Percentiles rank a stretch among this genome's conserved stretches.
Evolutionary conservation across 768 basidiomycete species (phyloP).

Genomic region (Chiua virens): DNA sequence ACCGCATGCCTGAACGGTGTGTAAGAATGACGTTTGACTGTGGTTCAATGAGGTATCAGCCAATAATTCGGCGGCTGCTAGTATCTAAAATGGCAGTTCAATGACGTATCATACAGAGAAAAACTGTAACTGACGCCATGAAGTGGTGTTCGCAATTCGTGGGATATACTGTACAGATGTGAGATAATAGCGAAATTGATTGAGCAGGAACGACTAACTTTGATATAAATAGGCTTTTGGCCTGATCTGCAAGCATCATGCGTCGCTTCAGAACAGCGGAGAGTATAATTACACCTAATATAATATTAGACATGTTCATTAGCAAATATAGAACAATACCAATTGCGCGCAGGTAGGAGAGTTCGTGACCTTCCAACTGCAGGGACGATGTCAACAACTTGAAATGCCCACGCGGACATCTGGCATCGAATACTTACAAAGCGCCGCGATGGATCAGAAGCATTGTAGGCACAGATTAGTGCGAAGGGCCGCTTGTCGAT

Average conservation of each 20-base stretch:
- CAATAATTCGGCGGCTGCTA: slow-evolving; percentile 90
- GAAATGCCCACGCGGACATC: not conserved
- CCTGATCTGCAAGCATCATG: slow-evolving; percentile 94
- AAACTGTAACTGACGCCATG: slow-evolving; percentile 63
- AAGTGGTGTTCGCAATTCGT: slow-evolving; percentile 87
- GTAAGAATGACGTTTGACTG: slow-evolving; percentile 81
- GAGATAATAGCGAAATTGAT: slow-evolving; percentile 1
- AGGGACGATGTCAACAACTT: slow-evolving; percentile 7
- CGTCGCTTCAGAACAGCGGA: slow-evolving; percentile 89
- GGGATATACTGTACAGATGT: slow-evolving; percentile 66
- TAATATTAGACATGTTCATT: slow-evolving; percentile 1
- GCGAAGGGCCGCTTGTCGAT: slow-evolving; percentile 92
- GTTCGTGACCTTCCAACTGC: slow-evolving; percentile 83
- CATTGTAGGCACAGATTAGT: slow-evolving; percentile 88
- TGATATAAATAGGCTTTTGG: slow-evolving; percentile 89
- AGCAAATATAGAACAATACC: slow-evolving; percentile 39
- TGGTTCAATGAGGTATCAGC: slow-evolving; percentile 80
- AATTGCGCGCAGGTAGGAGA: slow-evolving; percentile 90
- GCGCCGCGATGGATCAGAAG: slow-evolving; percentile 73
- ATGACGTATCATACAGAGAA: not conserved
- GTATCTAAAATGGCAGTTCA: slow-evolving; percentile 49
- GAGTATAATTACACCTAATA: slow-evolving; percentile 80
- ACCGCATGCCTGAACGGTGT: slow-evolving; percentile 93
- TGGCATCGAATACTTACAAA: slow-evolving; percentile 52
- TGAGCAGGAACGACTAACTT: slow-evolving; percentile 51